A percentile compares a stretch with the other conserved stretches of the same genome.
Conservation (phyloP, 2,329 filamentous ascomycete species). For the Cladosporium phlei region DNA sequence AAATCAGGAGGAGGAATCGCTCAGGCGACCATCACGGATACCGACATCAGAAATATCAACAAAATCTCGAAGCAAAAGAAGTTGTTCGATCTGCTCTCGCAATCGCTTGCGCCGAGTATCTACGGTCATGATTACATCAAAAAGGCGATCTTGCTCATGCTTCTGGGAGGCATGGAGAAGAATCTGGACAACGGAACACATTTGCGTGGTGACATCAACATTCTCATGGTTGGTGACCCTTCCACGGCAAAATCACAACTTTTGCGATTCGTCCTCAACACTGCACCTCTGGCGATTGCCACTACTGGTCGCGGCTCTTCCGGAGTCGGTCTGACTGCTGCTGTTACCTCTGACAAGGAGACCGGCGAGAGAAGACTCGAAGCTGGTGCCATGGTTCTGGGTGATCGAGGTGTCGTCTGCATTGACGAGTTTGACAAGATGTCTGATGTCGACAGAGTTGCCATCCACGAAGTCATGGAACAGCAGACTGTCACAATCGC, state of each 20-base stretch:
- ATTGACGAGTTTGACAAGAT: slow-evolving; percentile 99
- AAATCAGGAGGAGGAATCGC: slow-evolving; percentile 94
- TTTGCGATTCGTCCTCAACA: slow-evolving; percentile 93
- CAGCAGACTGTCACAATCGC: slow-evolving; percentile 99
- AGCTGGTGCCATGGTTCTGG: slow-evolving; percentile 97
- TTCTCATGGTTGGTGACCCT: slow-evolving; percentile 97
- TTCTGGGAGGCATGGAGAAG: slow-evolving; percentile 95
- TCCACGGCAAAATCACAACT: slow-evolving; percentile 99
- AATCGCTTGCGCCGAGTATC: slow-evolving; percentile 92
- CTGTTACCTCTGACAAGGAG: slow-evolving; percentile 94
- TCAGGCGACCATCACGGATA: slow-evolving; percentile 87
- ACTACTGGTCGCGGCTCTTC: slow-evolving; percentile 93
- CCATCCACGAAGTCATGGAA: slow-evolving; percentile 99
- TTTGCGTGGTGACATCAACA: slow-evolving; percentile 97
- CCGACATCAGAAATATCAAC: slow-evolving; percentile 97
- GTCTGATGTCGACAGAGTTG: slow-evolving; percentile 95
- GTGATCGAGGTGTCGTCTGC: slow-evolving; percentile 92
- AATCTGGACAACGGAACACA: slow-evolving; percentile 97
- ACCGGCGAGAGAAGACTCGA: slow-evolving; percentile 92
- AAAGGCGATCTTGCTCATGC: slow-evolving; percentile 91
- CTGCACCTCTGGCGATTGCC: slow-evolving; percentile 90
- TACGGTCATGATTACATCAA: slow-evolving; percentile 97
- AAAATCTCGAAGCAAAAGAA: slow-evolving; percentile 93
- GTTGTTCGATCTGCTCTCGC: slow-evolving; percentile 85
- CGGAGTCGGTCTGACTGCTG: slow-evolving; percentile 93